Conservation (phyloP, 768 basidiomycete genomes). For the Suillus ampliporus region DNA sequence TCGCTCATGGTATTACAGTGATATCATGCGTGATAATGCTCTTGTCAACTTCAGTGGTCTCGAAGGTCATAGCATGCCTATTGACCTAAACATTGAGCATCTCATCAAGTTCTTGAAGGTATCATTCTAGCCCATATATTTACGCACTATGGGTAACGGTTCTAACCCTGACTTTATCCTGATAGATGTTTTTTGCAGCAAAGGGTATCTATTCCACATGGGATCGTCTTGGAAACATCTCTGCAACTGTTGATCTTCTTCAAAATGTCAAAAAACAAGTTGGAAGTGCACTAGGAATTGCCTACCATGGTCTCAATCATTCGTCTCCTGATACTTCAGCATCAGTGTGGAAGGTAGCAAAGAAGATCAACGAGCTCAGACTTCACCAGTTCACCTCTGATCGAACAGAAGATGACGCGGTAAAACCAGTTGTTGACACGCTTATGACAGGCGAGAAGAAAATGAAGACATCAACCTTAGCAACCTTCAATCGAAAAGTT, state of each 20-base stretch:
- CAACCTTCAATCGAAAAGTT: slow-evolving; percentile 42
- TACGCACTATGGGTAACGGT: too few relatives aligned
- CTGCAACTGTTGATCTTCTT: slow-evolving; percentile 31
- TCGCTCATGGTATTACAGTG: too few relatives aligned
- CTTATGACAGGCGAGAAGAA: slow-evolving; percentile 22
- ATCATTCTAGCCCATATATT: too few relatives aligned
- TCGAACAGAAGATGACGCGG: background rate
- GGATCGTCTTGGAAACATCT: slow-evolving; percentile 39
- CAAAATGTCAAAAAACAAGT: slow-evolving; percentile 38
- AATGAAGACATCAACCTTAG: slow-evolving; percentile 30
- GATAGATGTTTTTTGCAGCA: too few relatives aligned
- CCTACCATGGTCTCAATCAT: slow-evolving; percentile 36
- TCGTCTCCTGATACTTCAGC: slow-evolving; percentile 16
- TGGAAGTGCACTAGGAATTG: slow-evolving; percentile 18
- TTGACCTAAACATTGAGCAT: slow-evolving; percentile 47
- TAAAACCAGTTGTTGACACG: slow-evolving; percentile 23
- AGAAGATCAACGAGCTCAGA: slow-evolving; percentile 7
- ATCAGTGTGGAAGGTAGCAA: slow-evolving; percentile 27
- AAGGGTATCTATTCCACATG: slow-evolving; percentile 40
- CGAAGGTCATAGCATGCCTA: slow-evolving; percentile 39
- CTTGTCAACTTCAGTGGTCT: slow-evolving; percentile 39
- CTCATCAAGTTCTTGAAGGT: slow-evolving; percentile 42
- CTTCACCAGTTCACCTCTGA: slow-evolving; percentile 18
- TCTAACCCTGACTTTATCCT: too few relatives aligned
- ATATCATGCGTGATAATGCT: slow-evolving; percentile 42